Conservation (phyloP, 2,329 filamentous ascomycete species). For the Exophiala viscosa region DNA sequence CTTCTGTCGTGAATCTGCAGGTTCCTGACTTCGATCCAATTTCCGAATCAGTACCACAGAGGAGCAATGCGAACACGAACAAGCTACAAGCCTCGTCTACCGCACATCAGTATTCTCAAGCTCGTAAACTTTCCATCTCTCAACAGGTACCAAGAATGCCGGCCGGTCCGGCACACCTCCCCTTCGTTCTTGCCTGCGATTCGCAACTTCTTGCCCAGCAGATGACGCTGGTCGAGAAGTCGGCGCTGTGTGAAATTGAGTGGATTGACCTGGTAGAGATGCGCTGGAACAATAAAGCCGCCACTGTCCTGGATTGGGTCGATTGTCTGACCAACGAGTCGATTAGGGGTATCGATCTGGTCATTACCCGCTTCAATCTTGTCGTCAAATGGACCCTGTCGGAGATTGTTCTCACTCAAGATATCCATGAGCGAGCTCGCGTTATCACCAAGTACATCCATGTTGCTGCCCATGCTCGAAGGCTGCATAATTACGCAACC, state of each 20-base stretch:
- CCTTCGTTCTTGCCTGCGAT: conserved; percentile 61
- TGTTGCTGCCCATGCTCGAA: conserved; percentile 56
- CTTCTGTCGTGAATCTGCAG: conserved; percentile 43
- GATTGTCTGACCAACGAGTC: conserved; percentile 56
- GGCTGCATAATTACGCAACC: conserved; percentile 62
- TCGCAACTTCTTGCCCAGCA: conserved; percentile 60
- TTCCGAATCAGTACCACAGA: conserved; percentile 32
- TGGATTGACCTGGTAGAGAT: conserved; percentile 65
- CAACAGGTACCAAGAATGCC: conserved; percentile 11
- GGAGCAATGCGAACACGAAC: not conserved
- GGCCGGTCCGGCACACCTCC: conserved; percentile 47
- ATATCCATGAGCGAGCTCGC: conserved; percentile 56
- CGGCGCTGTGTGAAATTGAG: conserved; percentile 62
- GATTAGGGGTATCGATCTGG: conserved; percentile 57
- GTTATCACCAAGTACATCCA: conserved; percentile 63
- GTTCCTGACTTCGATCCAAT: conserved; percentile 34
- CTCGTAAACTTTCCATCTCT: conserved; percentile 1
- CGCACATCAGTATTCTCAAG: not conserved
- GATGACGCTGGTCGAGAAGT: conserved; percentile 63
- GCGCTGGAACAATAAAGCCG: conserved; percentile 57
- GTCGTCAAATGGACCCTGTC: conserved; percentile 65
- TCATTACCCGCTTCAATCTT: conserved; percentile 64
- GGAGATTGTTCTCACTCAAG: conserved; percentile 58
- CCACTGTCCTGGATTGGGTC: conserved; percentile 56
- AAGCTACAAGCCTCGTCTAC: not conserved